Evolutionary conservation across 148 eudicot species (phyloP), one percentile per base, ranked within the genome.

Genomic region (Spergularia bocconei): DNA sequence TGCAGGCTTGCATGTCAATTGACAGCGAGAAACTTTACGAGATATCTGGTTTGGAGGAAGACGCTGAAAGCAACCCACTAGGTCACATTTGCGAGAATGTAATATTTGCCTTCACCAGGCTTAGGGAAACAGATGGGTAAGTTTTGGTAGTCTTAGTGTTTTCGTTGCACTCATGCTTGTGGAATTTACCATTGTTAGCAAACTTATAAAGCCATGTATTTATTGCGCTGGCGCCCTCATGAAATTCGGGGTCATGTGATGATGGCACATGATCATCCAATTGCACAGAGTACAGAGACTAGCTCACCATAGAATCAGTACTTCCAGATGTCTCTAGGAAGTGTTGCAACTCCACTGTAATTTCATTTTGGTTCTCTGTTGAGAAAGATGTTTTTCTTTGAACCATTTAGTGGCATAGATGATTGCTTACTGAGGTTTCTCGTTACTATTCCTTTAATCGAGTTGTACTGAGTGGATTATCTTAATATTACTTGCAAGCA

Each of bases 1-100:
- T 86, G 71, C 82, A 93, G 98, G 97, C 97, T 80, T 89, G 82
- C 82, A 48, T 91, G 84, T 84, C 85, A 12, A 76, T 89, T 61
- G 29, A 91, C 73, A 70, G 77, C 60, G 82, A 83, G 64, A 69
- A 79, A 71, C 79, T 79, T 36, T 67, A 75, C 79, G 86, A 77
- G 65, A 67, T 75, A 39, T 78, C 75, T 71, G 81, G 75, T 54
- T 74, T 68, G 4, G 62, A 64, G 56, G 87, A 79, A 70, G 88
- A 79, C 75, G 71, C 71, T 73, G 61, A 63, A 72, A 82, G 68
- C 61, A 70, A 73, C 72, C 86, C 98, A 29, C 58, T 83, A 68
- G 64, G 21, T 29, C 90, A 79, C 72, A 75, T 91, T 63, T 89
- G 98, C 83, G 80, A 84, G 76, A 72, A 80, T 72, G 50, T 88